phyloP scores from a whole-genome alignment of 139 green algal species.

The Desmodesmus armatus region DNA sequence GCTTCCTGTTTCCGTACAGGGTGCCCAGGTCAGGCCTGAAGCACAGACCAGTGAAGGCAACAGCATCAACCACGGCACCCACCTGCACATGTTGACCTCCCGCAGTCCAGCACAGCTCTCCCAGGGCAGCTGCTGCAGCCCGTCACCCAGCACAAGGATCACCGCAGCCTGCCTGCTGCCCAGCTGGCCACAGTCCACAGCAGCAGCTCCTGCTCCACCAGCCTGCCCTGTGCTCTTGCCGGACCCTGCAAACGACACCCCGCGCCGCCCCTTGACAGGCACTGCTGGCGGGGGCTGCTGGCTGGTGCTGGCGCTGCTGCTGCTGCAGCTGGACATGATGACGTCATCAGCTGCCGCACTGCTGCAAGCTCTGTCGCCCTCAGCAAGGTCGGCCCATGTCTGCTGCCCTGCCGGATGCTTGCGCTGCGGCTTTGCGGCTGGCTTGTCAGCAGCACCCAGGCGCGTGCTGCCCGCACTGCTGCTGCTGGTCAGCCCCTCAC shows the following conservation, averaged over 20 bases:
- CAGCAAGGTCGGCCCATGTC: no score
- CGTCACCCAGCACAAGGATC: constrained; percentile 69
- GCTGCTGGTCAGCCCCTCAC: constrained; percentile 2
- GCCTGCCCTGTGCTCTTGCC: neutral
- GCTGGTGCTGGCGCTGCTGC: neutral
- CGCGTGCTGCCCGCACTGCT: neutral
- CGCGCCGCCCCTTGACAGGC: neutral
- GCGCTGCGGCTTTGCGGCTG: no score
- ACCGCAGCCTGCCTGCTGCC: constrained; percentile 44
- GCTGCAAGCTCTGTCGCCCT: neutral
- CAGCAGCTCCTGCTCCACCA: neutral
- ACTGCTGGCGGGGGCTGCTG: neutral
- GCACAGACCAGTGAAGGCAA: no score
- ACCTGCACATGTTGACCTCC: constrained; percentile 38
- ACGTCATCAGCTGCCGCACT: neutral
- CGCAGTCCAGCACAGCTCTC: constrained; percentile 70
- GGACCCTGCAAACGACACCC: neutral
- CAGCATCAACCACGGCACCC: neutral
- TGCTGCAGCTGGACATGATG: constrained; percentile 10
- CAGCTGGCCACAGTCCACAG: no score
- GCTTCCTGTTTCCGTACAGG: no score
- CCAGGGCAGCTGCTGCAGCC: constrained; percentile 82
- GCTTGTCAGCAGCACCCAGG: neutral
- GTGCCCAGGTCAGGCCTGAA: no score
- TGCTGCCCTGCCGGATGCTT: no score